Percentiles rank a stretch among this genome's conserved stretches.
Conservation (phyloP, 192 early-diverging fungal species). For the Funneliformis geosporum region DNA sequence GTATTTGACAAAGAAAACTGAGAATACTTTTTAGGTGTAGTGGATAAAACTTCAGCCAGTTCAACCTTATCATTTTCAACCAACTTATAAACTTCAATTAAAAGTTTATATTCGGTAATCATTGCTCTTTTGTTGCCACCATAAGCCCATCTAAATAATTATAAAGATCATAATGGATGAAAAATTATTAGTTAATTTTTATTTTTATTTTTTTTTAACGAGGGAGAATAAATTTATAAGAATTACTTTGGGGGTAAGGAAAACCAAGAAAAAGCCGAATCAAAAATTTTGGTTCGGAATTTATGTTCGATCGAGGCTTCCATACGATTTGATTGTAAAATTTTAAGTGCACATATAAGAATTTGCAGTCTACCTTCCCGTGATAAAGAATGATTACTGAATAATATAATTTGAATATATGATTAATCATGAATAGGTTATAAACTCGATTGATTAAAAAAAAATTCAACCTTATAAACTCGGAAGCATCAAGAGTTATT, state of each 20-base stretch:
- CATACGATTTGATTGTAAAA: constrained; percentile 68
- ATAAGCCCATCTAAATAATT: constrained; percentile 71
- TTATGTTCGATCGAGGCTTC: constrained; percentile 66
- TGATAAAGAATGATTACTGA: constrained; percentile 68
- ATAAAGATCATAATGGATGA: too few relatives aligned
- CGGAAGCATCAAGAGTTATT: constrained; percentile 61
- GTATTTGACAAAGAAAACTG: constrained; percentile 37
- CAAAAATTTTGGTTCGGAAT: constrained; percentile 67
- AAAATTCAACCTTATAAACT: constrained; percentile 33
- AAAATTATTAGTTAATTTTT: too few relatives aligned
- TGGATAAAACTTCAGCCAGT: constrained; percentile 53
- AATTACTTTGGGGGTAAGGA: constrained; percentile 61
- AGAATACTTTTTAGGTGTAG: constrained; percentile 39
- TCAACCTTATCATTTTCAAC: constrained; percentile 64
- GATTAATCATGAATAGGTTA: not conserved
- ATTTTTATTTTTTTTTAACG: too few relatives aligned
- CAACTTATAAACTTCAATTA: constrained; percentile 64
- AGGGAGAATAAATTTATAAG: too few relatives aligned
- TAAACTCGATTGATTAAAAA: not conserved
- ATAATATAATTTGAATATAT: not conserved
- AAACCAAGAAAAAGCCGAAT: constrained; percentile 85
- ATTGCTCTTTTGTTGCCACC: constrained; percentile 69
- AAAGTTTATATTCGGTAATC: constrained; percentile 62
- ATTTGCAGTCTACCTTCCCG: constrained; percentile 81
- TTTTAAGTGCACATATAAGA: constrained; percentile 70